Percentiles rank a stretch among this genome's conserved stretches.
phyloP scores from a whole-genome alignment of 1,284 basidiomycete genomes.

The Retiboletus flavoniger region DNA sequence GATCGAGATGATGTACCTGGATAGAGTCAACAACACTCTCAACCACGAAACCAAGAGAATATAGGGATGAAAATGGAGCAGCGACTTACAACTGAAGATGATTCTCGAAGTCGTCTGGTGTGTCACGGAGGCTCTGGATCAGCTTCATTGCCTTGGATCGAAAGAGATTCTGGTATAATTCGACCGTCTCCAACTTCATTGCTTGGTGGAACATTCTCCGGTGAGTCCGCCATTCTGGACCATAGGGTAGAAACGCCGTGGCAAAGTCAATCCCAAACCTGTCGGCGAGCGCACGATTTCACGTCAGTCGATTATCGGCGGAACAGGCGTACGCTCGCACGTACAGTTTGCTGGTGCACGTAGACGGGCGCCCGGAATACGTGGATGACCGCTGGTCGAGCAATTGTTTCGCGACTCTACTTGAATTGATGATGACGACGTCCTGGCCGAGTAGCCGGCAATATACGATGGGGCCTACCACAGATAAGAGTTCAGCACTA shows the following conservation, averaged over 20 bases:
- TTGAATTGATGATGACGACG: conserved; percentile 31
- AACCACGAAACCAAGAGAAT: neutral
- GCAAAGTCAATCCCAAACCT: conserved; percentile 35
- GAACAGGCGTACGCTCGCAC: neutral
- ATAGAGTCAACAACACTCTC: neutral
- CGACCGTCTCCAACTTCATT: conserved; percentile 21
- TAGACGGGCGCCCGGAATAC: conserved; percentile 32
- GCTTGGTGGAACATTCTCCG: conserved; percentile 33
- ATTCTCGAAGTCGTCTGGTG: conserved; percentile 23
- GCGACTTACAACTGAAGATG: conserved; percentile 26
- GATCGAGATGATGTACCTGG: conserved; percentile 33
- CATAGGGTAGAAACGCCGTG: conserved; percentile 34
- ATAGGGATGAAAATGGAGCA: neutral
- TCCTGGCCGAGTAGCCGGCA: conserved; percentile 28
- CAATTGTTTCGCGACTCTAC: conserved; percentile 26
- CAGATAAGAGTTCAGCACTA: neutral
- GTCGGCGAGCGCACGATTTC: neutral
- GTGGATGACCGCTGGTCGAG: conserved; percentile 32
- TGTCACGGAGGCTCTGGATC: conserved; percentile 21
- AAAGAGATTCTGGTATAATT: conserved; percentile 23
- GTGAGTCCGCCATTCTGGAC: conserved; percentile 31
- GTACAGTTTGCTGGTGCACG: conserved; percentile 28
- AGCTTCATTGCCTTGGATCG: conserved; percentile 25
- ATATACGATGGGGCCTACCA: conserved; percentile 30
- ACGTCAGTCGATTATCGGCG: neutral